Conservation (phyloP, 495 filamentous ascomycete species). For the Daldinia childiae region DNA sequence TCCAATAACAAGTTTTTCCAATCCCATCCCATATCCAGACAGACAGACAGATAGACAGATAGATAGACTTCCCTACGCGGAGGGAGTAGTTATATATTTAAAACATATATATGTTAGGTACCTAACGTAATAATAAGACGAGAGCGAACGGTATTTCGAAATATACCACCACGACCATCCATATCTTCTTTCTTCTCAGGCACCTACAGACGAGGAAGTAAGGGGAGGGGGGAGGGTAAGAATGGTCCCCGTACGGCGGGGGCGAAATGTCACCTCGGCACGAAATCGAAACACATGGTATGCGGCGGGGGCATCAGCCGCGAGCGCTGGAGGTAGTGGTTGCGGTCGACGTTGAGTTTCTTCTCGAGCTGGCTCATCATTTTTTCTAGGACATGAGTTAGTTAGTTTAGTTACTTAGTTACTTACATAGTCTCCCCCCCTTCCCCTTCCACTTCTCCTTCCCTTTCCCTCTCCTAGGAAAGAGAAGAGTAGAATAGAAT, state of each 20-base stretch:
- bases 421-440: too few relatives aligned
- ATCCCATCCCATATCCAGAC: background rate
- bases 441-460: too few relatives aligned
- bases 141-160: background rate
- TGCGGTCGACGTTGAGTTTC: slow-evolving; percentile 37
- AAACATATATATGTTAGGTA: background rate
- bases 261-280: slow-evolving; percentile 21
- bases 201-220: too few relatives aligned
- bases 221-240: too few relatives aligned
- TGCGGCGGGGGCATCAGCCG: slow-evolving; percentile 35
- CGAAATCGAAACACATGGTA: slow-evolving; percentile 22
- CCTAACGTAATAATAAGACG: background rate
- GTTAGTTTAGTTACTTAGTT: background rate
- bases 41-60: background rate
- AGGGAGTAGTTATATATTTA: background rate
- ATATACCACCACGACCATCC: background rate
- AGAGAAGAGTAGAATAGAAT: background rate
- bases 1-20: background rate
- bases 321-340: slow-evolving; percentile 40
- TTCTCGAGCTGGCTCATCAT: slow-evolving; percentile 47
- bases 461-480: too few relatives aligned
- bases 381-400: slow-evolving; percentile 26
- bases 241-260: background rate
- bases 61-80: background rate
- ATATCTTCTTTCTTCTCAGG: background rate